Evolutionary conservation across 179 eudicot genomes (phyloP).

Genomic region (Actinidia chinensis): DNA sequence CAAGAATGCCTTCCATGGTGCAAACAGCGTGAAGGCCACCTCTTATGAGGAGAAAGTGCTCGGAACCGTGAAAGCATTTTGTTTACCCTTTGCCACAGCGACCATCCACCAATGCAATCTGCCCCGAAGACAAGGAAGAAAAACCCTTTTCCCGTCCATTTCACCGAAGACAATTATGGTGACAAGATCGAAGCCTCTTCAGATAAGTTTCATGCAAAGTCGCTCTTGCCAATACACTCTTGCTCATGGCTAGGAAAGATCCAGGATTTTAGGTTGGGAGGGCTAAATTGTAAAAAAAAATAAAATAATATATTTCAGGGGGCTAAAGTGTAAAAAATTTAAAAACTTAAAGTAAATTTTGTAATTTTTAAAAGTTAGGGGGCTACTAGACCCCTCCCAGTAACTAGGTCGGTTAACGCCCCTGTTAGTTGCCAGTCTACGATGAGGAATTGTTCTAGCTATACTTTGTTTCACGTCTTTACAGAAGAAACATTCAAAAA

Average conservation of each 20-base stretch:
- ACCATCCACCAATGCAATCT: constrained; percentile 59
- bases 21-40: constrained; percentile 88
- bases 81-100: constrained; percentile 97
- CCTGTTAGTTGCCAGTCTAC: too few relatives aligned
- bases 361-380: too few relatives aligned
- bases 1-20: constrained; percentile 89
- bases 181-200: constrained; percentile 37
- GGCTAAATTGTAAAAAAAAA: too few relatives aligned
- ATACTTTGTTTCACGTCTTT: too few relatives aligned
- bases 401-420: too few relatives aligned
- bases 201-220: constrained; percentile 75
- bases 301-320: too few relatives aligned
- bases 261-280: too few relatives aligned
- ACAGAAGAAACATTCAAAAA: too few relatives aligned
- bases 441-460: too few relatives aligned
- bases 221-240: constrained; percentile 70
- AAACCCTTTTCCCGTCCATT: constrained; percentile 68
- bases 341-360: too few relatives aligned
- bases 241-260: constrained; percentile 84
- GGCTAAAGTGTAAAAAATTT: too few relatives aligned
- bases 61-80: constrained; percentile 91
- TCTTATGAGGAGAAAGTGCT: constrained; percentile 92
- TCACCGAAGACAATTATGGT: constrained; percentile 63
- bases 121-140: constrained; percentile 92
- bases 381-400: too few relatives aligned